Evolutionary conservation across 2,329 filamentous ascomycete genomes (phyloP).

Genomic region (Phyllosticta capitalensis): DNA sequence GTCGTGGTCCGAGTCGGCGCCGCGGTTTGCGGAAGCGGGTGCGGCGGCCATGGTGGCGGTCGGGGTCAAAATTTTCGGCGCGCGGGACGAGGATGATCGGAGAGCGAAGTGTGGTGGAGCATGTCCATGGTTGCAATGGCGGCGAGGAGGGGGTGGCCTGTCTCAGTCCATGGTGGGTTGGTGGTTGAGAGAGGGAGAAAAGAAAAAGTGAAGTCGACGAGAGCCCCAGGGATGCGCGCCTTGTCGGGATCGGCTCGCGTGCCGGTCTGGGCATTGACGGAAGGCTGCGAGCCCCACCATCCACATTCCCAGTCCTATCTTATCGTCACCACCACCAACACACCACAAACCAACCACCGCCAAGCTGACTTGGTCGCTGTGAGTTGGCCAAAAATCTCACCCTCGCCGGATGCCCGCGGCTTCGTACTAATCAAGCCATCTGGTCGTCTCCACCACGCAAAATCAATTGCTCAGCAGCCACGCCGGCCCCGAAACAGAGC

Average conservation of each 20-base stretch:
- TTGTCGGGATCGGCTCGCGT: no score
- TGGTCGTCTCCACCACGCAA: background rate
- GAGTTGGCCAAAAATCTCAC: no score
- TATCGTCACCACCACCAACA: background rate
- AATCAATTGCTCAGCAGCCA: background rate
- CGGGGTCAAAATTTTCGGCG: background rate
- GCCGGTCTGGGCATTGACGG: no score
- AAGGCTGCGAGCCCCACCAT: no score
- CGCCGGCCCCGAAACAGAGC: background rate
- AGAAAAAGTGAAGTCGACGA: background rate
- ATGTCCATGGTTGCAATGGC: background rate
- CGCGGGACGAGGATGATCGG: background rate
- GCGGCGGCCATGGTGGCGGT: conserved; percentile 1
- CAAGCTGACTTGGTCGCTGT: no score
- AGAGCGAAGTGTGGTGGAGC: background rate
- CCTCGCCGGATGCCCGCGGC: conserved; percentile 8
- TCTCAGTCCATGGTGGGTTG: background rate
- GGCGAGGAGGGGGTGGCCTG: background rate
- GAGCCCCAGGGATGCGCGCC: no score
- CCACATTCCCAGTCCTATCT: no score
- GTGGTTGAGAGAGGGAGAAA: background rate
- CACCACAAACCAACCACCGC: no score
- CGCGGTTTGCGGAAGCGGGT: background rate
- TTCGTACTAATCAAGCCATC: background rate
- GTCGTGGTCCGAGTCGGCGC: conserved; percentile 37